Conservation (phyloP, 2,329 filamentous ascomycete species). For the Colletotrichum sidae region DNA sequence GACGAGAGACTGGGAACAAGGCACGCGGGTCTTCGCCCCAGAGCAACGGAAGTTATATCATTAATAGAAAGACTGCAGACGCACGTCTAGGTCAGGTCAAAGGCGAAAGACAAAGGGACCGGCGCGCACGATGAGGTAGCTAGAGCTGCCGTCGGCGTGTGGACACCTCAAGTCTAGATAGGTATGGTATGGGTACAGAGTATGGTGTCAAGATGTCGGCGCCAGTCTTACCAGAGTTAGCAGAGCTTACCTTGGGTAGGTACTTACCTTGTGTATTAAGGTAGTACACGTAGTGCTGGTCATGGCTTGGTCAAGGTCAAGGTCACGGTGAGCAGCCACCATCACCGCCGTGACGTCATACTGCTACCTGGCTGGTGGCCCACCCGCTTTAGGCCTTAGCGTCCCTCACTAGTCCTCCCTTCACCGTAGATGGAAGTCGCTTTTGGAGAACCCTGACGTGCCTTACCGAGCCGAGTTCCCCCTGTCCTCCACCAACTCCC, state of each 20-base stretch:
- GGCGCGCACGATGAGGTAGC: constrained; percentile 22
- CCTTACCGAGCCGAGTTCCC: constrained; percentile 1
- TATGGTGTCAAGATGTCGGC: constrained; percentile 15
- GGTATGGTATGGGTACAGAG: background rate
- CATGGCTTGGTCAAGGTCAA: constrained; percentile 1
- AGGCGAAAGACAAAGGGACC: background rate
- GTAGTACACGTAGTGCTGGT: constrained; percentile 11
- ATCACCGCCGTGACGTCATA: constrained; percentile 33
- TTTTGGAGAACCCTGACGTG: background rate
- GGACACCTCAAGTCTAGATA: no score
- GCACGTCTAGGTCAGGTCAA: background rate
- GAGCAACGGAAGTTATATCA: constrained; percentile 20
- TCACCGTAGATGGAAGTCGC: background rate
- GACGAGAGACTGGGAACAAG: background rate
- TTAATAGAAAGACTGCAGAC: background rate
- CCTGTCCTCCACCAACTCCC: constrained; percentile 7
- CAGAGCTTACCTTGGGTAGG: no score
- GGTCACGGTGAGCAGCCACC: constrained; percentile 32
- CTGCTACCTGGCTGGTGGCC: constrained; percentile 18
- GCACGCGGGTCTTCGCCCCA: background rate
- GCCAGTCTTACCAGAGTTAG: constrained; percentile 1
- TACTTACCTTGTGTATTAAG: no score
- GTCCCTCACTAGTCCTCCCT: constrained; percentile 2
- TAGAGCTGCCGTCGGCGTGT: no score
- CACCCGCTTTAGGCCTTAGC: constrained; percentile 31